Base-by-base conservation (phyloP, 78 protist genomes). In the Corallochytrium limacisporum region DNA sequence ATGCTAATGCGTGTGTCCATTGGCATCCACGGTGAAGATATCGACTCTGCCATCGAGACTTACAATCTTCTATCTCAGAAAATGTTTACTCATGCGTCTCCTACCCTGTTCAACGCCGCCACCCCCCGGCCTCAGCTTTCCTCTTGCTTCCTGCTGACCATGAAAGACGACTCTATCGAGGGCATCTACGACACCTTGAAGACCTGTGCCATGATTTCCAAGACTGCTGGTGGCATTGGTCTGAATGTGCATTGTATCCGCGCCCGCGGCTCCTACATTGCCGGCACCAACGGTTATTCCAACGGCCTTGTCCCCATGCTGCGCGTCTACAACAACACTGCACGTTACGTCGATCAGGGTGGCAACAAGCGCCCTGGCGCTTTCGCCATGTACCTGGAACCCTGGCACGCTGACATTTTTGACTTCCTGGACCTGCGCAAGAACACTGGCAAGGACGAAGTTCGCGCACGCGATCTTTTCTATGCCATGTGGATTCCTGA, bases 281-380 rank as follows among this genome's bases (percentile, higher is more conserved):
- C 87, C 46, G 96, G 92, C 22, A 91, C 96, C 50, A 87, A 91
- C 74, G 92, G 92, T 12, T n/a, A 68, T 2, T 62, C 82, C 56
- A 89, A 85, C 73, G 98, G 99, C 36, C 76, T 95, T 22, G 91
- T 95, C 5, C 99, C 99, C 49, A 92, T 95, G 97, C 79, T 95
- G 6, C 92, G 99, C 38, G 97, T 92, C 37, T 95, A 83, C 83
- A 88, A 95, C 78, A 73, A 69, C 76, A 91, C 99, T 6, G 98
- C 96, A 24, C 74, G 98, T 4, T 63, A 63, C 24, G 69, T 63
- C 22, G 69, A 63, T 20, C 69, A 63, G 22, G 69, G 93, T 26
- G 98, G 96, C 9, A 95, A 95, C 42, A 88, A 89, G 82, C 84
- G 97, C 51, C 85, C 88, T 55, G 97, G 99, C n/a, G 82, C 97